Percentiles rank a stretch among this genome's conserved stretches.
Evolutionary conservation across 306 rosid species (phyloP).

Genomic region (Coriaria nepalensis): DNA sequence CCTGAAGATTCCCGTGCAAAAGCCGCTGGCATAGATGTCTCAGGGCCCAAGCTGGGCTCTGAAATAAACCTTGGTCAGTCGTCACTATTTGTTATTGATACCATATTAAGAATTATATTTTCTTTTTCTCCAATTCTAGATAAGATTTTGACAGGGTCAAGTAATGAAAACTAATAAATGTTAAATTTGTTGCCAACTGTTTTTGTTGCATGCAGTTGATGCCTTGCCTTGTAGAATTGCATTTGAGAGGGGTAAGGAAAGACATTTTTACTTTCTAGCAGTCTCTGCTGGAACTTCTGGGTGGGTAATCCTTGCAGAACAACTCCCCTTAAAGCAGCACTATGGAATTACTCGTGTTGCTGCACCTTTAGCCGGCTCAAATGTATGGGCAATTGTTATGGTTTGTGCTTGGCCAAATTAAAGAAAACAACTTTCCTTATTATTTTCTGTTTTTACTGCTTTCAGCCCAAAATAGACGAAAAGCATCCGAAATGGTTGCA

Average conservation of each 20-base stretch:
- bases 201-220: constrained; percentile 37
- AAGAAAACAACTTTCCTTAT: not conserved
- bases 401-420: not conserved
- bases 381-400: constrained; percentile 32
- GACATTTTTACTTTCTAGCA: constrained; percentile 56
- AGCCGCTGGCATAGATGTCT: constrained; percentile 42
- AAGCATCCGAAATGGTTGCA: constrained; percentile 76
- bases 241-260: constrained; percentile 83
- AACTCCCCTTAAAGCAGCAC: constrained; percentile 48
- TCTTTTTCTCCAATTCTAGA: not conserved
- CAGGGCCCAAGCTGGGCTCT: constrained; percentile 61
- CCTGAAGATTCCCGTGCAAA: constrained; percentile 36
- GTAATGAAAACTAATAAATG: too few relatives aligned
- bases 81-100: constrained; percentile 13
- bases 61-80: constrained; percentile 76
- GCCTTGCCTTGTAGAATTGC: constrained; percentile 87
- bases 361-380: constrained; percentile 83
- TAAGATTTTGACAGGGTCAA: too few relatives aligned
- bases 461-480: constrained; percentile 73
- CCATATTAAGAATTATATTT: constrained; percentile 1
- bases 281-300: constrained; percentile 61
- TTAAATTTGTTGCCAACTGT: constrained; percentile 9
- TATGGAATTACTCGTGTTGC: constrained; percentile 56
- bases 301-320: constrained; percentile 77
- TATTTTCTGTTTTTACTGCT: not conserved